Conservation (phyloP, 106 monocot genomes). For the Phalaenopsis aphrodite region DNA sequence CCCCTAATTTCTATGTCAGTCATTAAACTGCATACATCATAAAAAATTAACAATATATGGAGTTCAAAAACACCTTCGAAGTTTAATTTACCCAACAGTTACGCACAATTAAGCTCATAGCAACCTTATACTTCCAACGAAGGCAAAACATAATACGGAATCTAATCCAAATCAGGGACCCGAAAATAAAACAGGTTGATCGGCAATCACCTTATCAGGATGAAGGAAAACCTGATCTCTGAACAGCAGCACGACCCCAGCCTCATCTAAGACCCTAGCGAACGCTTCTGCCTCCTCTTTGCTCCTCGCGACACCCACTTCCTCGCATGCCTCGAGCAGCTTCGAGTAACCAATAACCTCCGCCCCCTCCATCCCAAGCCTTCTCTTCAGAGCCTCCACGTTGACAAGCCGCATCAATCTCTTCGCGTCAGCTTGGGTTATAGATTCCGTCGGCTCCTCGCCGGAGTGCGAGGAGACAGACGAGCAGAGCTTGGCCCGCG, state of each 20-base stretch:
- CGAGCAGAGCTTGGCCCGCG: background rate
- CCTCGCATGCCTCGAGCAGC: slow-evolving; percentile 62
- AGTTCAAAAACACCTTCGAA: background rate
- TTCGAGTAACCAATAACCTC: slow-evolving; percentile 73
- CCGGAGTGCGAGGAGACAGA: background rate
- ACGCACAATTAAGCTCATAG: no score
- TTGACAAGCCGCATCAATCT: slow-evolving; percentile 77
- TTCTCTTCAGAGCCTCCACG: slow-evolving; percentile 78
- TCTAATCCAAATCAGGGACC: no score
- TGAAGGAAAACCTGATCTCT: slow-evolving; percentile 88
- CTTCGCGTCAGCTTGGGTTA: slow-evolving; percentile 62
- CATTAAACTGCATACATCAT: background rate
- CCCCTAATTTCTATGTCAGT: background rate
- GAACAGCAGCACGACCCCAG: slow-evolving; percentile 82
- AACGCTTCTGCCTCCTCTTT: slow-evolving; percentile 63
- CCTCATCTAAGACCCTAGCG: slow-evolving; percentile 69
- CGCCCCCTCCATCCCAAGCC: slow-evolving; percentile 44
- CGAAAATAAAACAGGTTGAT: background rate
- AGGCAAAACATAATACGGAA: background rate
- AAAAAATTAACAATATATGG: background rate
- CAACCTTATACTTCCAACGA: background rate
- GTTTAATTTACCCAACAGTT: no score
- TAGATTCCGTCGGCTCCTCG: background rate
- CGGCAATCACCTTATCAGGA: slow-evolving; percentile 66
- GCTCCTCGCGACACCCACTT: slow-evolving; percentile 45